These are phyloP conservation scores for Murraya koenigii DNA, from an alignment of 345 rosid genomes.

Conservation along the genomic window DNA sequence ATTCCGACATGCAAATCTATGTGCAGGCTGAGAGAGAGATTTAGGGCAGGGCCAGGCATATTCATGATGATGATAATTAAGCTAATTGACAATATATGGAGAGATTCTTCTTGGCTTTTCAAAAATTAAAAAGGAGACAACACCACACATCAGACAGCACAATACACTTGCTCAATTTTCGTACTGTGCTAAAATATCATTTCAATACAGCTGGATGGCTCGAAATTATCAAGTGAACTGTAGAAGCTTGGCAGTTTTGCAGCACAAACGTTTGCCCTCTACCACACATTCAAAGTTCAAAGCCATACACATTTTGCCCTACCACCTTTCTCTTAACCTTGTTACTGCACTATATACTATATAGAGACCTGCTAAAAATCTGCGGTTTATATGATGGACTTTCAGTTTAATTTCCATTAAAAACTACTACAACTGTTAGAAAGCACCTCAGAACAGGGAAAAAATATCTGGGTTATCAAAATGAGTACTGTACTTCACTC, in stretches of 20 bases:
- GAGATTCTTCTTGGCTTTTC: neutral
- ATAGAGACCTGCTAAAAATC: neutral
- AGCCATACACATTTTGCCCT: neutral
- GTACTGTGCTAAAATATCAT: slow-evolving; percentile 8
- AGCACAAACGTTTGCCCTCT: neutral
- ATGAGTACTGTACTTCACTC: neutral
- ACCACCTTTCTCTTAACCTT: neutral
- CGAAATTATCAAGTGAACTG: neutral
- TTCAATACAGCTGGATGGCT: slow-evolving; percentile 19
- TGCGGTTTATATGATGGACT: neutral
- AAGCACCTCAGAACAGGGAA: neutral
- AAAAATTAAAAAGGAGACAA: neutral
- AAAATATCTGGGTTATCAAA: no score
- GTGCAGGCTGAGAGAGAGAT: slow-evolving; percentile 12
- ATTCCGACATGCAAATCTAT: slow-evolving; percentile 12
- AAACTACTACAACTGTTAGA: neutral
- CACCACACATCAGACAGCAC: no score
- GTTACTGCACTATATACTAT: neutral
- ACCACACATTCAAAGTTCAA: neutral
- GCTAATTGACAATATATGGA: neutral
- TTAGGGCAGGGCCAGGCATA: neutral
- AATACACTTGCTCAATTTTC: neutral
- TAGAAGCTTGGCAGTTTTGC: neutral
- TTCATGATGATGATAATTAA: neutral
- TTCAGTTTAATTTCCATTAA: neutral